These are phyloP conservation scores for Kwoniella dendrophila DNA, from an alignment of 768 basidiomycete genomes.

Conservation along the genomic window DNA sequence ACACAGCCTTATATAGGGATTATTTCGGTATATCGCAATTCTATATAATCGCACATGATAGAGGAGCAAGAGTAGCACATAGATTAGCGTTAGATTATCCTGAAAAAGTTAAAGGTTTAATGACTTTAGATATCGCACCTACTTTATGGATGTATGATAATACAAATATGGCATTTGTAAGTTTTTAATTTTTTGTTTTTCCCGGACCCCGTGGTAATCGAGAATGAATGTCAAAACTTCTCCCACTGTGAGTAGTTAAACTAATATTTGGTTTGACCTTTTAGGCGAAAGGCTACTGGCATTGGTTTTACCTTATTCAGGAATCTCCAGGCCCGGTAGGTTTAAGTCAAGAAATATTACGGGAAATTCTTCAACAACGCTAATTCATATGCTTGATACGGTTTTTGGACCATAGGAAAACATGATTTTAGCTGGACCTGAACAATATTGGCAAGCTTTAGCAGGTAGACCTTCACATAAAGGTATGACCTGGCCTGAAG, in stretches of 20 bases:
- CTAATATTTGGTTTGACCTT: no score
- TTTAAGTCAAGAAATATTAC: no score
- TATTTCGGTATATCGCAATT: conserved; percentile 41
- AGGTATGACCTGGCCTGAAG: conserved; percentile 31
- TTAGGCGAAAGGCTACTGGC: conserved; percentile 44
- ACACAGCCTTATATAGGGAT: conserved; percentile 27
- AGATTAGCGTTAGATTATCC: conserved; percentile 50
- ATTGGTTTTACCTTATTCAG: conserved; percentile 51
- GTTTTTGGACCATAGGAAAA: conserved; percentile 27
- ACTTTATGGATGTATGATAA: conserved; percentile 49
- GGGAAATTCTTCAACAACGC: no score
- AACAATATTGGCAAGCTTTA: conserved; percentile 32
- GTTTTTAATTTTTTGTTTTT: no score
- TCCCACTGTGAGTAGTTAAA: no score
- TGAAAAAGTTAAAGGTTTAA: conserved; percentile 35
- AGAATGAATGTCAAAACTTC: no score
- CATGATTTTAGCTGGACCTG: conserved; percentile 33
- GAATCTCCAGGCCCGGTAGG: conserved; percentile 37
- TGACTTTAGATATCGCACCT: conserved; percentile 54
- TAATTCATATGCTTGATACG: no score
- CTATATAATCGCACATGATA: conserved; percentile 49
- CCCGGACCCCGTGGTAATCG: no score
- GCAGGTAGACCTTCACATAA: conserved; percentile 17
- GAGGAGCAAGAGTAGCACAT: conserved; percentile 53
- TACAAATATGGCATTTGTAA: conserved; percentile 39